Evolutionary conservation across 129 eudicot species (phyloP), one percentile per base, ranked within the genome.

Genomic region (Glebionis coronaria): DNA sequence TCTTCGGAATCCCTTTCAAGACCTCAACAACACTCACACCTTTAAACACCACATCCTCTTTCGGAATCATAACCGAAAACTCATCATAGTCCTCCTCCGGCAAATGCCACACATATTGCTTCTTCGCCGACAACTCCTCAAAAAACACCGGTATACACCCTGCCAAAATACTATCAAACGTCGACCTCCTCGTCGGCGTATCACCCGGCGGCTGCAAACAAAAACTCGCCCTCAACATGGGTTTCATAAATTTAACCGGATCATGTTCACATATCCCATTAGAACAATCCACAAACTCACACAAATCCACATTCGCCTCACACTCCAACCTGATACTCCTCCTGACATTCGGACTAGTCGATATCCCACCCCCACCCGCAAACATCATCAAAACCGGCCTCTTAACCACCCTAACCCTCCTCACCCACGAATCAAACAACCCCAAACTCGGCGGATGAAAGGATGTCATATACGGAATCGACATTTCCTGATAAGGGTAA

Each of bases 141-240:
- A 92, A 93, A 61, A 93, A 93, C 2, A 93, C 98, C 12, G 98
- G 98, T 35, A 93, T 88, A 42, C 98, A 88, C 0, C 98, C 96
- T 0, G 96, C 96, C 0, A 93, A 28, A 5, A 93, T 79, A 13
- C 85, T 80, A 28, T 88, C 98, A 44, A 93, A 93, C 2, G 96
- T 84, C 0, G 96, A 93, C 19, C 95, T 67, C 55, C 96, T 71
- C 0, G 96, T 87, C 2, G 98, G 98, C 2, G 95, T 93, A 18
- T 93, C 98, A 42, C 96, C 90, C 0, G 96, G 98, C 2, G 98
- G 96, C 63, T 93, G 96, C 73, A 93, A 69, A 44, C 98, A 93
- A 68, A 93, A 93, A 12, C 79, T 93, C 0, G 96, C 74, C 50
- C 79, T 89, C 67, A 93, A 67, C 96, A 93, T 93, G 4, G 98